These are phyloP conservation scores for Sclerospora graminicola DNA, from an alignment of 352 stramenopile species.

Conservation along the genomic window DNA sequence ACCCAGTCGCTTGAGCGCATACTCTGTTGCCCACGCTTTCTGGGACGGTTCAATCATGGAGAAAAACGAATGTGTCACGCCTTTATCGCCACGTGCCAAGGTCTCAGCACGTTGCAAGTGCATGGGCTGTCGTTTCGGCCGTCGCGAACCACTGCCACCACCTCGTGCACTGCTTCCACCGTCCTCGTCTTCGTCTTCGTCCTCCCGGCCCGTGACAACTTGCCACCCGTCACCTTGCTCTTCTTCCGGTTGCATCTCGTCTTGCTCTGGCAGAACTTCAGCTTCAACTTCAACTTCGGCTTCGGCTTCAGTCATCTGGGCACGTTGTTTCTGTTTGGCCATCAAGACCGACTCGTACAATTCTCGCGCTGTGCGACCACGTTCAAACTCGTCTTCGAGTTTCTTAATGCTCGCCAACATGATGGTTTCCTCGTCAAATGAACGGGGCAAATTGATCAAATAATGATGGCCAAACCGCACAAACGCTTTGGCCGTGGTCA, in stretches of 20 bases:
- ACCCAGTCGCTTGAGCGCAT: slow-evolving; percentile 24
- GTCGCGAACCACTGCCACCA: slow-evolving; percentile 1
- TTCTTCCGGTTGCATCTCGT: slow-evolving; percentile 7
- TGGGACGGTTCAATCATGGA: slow-evolving; percentile 40
- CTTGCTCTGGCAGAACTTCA: not conserved
- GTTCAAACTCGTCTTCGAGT: slow-evolving; percentile 69
- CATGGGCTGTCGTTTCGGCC: slow-evolving; percentile 10
- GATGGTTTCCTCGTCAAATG: slow-evolving; percentile 70
- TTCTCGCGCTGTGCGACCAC: slow-evolving; percentile 52
- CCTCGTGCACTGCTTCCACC: not conserved
- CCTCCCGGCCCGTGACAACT: not conserved
- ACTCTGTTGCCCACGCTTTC: slow-evolving; percentile 26
- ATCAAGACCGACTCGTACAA: slow-evolving; percentile 67
- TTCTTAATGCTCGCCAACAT: slow-evolving; percentile 58
- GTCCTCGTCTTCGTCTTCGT: not conserved
- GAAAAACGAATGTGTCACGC: slow-evolving; percentile 71
- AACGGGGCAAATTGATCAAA: slow-evolving; percentile 65
- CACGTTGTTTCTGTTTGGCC: slow-evolving; percentile 31
- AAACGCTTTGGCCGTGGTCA: slow-evolving; percentile 47
- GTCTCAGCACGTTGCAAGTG: slow-evolving; percentile 29
- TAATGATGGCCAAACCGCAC: slow-evolving; percentile 74
- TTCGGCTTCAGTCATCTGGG: too few species aligned
- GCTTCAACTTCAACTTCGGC: not conserved
- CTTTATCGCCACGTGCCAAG: slow-evolving; percentile 40
- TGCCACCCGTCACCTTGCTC: not conserved